Base-by-base conservation (phyloP, 2,329 filamentous ascomycete species). In the Blumeria graminis region DNA sequence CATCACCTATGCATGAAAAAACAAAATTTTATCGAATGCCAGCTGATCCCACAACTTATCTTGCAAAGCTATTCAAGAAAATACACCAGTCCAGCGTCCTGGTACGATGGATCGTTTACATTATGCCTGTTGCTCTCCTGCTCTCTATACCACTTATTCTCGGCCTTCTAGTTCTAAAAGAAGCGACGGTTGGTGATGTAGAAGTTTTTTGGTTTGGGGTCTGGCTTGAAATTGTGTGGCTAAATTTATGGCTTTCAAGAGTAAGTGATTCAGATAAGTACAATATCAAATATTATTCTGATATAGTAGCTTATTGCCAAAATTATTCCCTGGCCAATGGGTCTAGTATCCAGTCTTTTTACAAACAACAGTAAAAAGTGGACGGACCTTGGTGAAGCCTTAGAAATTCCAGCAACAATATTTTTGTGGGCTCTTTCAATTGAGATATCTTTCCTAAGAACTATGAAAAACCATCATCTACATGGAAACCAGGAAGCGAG, bases 371-470 rank as follows among this genome's bases (percentile, higher is more conserved):
- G 80, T 64, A 94, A 92, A 71, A 95, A 95, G 67, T 95, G 89
- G 89, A 82, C 81, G 64, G 89, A 94, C 63, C 80, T 95, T 66
- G 88, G 86, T 18, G 82, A 81, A 58, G 81, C 88, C 62, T 75
- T 96, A 50, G 90, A 96, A 67, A 70, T 96, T 0, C 86, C 87
- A 11, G 81, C 82, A 0, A 88, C 88, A 0, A 69, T 94, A 3
- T 95, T 95, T 69, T 81, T 95, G 61, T 96, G 90, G 90, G 83
- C 86, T 76, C 73, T 96, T 11, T 85, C 85, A 14, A 78, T 94
- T 14, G 78, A 94, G 61, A 75, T 93, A 43, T 94, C 87, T 0
- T 94, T 93, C 68, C 72, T 86, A 38, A 87, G 87, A 1, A 90
- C 86, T 1, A 82, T 93, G 74, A 81, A 78, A 60, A 71, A 69